These are phyloP conservation scores for Trichoderma asperellum DNA, from an alignment of 2,329 filamentous ascomycete genomes.

Conservation along the genomic window DNA sequence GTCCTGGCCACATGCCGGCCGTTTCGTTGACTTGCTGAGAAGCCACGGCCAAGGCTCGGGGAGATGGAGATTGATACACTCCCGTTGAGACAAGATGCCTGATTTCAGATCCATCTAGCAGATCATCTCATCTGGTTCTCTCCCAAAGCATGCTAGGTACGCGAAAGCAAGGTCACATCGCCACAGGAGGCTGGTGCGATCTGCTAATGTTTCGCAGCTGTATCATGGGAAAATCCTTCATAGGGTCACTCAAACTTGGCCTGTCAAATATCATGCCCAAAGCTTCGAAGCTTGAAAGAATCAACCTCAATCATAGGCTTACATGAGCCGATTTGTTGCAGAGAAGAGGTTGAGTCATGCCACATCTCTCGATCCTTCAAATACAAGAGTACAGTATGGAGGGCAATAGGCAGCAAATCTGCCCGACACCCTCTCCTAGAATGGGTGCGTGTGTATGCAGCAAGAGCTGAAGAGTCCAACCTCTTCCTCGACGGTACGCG, in stretches of 20 bases:
- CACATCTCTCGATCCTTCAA: not conserved
- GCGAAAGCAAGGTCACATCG: not conserved
- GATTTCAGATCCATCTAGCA: not conserved
- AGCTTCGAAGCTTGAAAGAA: not conserved
- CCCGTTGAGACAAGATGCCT: not conserved
- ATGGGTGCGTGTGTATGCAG: not conserved
- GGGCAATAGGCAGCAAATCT: not conserved
- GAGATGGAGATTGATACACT: not conserved
- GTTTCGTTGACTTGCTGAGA: not conserved
- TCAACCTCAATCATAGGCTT: not conserved
- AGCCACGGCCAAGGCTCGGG: not conserved
- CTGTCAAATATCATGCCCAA: not conserved
- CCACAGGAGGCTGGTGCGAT: not conserved
- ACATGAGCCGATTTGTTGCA: not conserved
- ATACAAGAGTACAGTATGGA: not conserved
- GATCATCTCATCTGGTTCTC: not conserved
- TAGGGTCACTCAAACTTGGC: not conserved
- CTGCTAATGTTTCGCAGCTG: not conserved
- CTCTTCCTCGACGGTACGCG: not conserved
- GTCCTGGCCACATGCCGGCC: not conserved
- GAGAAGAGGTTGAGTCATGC: not conserved
- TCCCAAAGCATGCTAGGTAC: not conserved
- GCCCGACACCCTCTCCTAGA: not conserved
- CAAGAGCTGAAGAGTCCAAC: not conserved
- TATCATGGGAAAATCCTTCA: not conserved